Evolutionary conservation across 129 eudicot genomes (phyloP).

Genomic region (Chrysanthemum makinoi): DNA sequence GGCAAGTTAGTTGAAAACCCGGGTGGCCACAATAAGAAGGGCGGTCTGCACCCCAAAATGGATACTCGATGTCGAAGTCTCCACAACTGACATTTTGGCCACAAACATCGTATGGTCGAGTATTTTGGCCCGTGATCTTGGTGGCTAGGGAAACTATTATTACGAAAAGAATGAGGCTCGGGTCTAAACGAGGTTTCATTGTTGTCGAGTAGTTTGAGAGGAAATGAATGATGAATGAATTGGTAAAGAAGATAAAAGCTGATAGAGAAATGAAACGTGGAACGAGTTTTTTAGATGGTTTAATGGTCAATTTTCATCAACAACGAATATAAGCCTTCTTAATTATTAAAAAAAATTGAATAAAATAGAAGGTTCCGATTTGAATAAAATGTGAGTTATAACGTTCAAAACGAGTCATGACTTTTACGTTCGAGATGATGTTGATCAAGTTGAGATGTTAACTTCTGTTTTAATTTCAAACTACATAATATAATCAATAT

Average conservation of each 20-base stretch:
- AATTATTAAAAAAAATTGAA: background rate
- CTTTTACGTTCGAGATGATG: background rate
- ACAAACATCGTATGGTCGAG: slow-evolving; percentile 33
- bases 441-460: background rate
- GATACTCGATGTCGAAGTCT: slow-evolving; percentile 27
- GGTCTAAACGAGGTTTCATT: slow-evolving; percentile 33
- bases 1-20: slow-evolving; percentile 46
- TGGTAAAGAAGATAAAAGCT: background rate
- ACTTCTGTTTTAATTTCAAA: too few species aligned
- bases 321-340: slow-evolving; percentile 6
- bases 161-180: slow-evolving; percentile 15
- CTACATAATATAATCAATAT: too few species aligned
- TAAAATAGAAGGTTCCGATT: slow-evolving; percentile 42
- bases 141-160: slow-evolving; percentile 12
- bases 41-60: slow-evolving; percentile 55
- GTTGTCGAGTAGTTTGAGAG: slow-evolving; percentile 13
- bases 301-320: slow-evolving; percentile 5
- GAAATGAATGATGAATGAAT: slow-evolving; percentile 10
- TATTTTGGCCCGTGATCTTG: slow-evolving; percentile 8
- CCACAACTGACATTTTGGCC: slow-evolving; percentile 30
- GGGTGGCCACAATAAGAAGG: slow-evolving; percentile 52
- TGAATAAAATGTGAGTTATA: slow-evolving; percentile 6
- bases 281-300: slow-evolving; percentile 1
- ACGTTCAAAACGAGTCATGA: too few species aligned
- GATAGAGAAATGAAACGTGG: background rate